Evolutionary conservation across 2,329 filamentous ascomycete genomes (phyloP).

Genomic region (Gaeumannomyces sp.): DNA sequence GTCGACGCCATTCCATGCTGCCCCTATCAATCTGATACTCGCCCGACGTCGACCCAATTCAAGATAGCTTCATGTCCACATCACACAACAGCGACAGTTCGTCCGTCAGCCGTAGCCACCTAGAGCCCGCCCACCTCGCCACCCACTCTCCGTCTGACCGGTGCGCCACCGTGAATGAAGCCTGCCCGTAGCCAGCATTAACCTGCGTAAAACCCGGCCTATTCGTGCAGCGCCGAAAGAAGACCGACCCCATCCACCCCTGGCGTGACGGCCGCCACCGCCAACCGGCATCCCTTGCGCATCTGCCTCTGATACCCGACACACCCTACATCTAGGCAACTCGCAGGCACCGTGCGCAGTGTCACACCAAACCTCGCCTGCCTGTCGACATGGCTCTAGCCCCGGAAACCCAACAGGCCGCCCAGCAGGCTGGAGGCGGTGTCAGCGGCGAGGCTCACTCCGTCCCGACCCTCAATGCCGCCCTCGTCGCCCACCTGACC

Average conservation of each 20-base stretch:
- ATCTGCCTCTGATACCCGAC: too few relatives aligned
- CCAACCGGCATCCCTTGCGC: too few relatives aligned
- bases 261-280: too few relatives aligned
- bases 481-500: conserved; percentile 36
- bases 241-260: too few relatives aligned
- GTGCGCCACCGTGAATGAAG: too few relatives aligned
- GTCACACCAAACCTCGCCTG: not conserved
- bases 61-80: not conserved
- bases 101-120: not conserved
- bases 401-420: conserved; percentile 28
- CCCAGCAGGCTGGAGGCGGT: conserved; percentile 41
- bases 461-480: conserved; percentile 34
- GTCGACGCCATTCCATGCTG: not conserved
- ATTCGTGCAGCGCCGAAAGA: not conserved
- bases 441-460: conserved; percentile 34
- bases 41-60: not conserved
- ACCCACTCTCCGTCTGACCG: too few relatives aligned
- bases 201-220: not conserved
- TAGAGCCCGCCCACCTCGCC: not conserved
- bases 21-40: not conserved
- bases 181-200: not conserved
- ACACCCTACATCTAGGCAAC: not conserved
- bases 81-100: not conserved
- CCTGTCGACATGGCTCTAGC: not conserved
- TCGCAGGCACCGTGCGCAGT: not conserved